These are phyloP conservation scores for Talaromyces nanjingensis DNA, from an alignment of 495 filamentous ascomycete genomes.

Conservation along the genomic window DNA sequence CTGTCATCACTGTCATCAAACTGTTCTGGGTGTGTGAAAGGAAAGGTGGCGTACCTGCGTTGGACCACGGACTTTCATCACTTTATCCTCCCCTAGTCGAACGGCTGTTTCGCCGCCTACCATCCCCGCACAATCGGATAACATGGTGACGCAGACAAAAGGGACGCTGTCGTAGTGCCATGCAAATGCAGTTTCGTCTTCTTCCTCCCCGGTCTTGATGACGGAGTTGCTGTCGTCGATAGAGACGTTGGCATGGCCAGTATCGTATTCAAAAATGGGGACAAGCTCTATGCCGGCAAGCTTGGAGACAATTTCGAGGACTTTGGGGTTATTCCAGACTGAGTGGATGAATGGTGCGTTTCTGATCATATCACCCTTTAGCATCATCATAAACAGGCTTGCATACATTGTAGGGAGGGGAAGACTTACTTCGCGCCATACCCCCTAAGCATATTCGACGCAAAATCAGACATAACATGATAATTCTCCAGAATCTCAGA, in stretches of 20 bases:
- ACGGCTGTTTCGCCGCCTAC: slow-evolving; percentile 58
- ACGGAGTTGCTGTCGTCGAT: slow-evolving; percentile 40
- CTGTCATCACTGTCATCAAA: slow-evolving; percentile 23
- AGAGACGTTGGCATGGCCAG: slow-evolving; percentile 65
- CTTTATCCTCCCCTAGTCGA: no score
- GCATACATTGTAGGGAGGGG: no score
- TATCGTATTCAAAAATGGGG: slow-evolving; percentile 62
- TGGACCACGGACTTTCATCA: no score
- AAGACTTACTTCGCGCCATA: no score
- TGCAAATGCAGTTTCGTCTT: slow-evolving; percentile 54
- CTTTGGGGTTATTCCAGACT: slow-evolving; percentile 60
- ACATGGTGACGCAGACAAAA: slow-evolving; percentile 73
- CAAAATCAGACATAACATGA: slow-evolving; percentile 58
- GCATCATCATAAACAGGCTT: no score
- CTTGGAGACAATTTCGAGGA: slow-evolving; percentile 54
- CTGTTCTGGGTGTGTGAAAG: not conserved
- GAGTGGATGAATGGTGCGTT: slow-evolving; percentile 53
- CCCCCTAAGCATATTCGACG: slow-evolving; percentile 41
- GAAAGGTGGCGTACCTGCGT: not conserved
- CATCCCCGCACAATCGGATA: slow-evolving; percentile 65
- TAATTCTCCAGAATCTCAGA: slow-evolving; percentile 54
- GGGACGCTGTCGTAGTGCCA: slow-evolving; percentile 74
- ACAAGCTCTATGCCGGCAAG: slow-evolving; percentile 67
- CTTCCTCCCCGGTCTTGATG: slow-evolving; percentile 16
- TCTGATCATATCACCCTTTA: no score